Base-by-base conservation (phyloP, 352 stramenopile genomes). In the Thraustochytrium sp. region DNA sequence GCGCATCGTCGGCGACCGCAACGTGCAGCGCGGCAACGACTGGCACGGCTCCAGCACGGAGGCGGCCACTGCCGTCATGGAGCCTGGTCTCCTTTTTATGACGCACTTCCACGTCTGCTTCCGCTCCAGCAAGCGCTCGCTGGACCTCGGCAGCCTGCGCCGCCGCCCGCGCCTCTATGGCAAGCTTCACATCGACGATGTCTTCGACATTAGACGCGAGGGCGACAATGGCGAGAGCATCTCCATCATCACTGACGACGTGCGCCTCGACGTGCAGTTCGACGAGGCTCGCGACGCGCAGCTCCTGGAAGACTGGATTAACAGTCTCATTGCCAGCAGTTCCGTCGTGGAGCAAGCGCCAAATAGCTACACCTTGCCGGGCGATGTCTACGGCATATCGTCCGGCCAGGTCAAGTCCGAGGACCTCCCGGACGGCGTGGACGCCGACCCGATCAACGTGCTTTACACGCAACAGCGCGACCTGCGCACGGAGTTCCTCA, bases 31-130 rank as follows among this genome's bases (percentile, higher is more conserved):
- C n/a, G 53, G 18, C 16, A 31, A 64, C 4, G 3, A 18, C 31
- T 80, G 68, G 68, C n/a, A 61, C 11, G 68, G 68, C 18, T 13
- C 11, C 18, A 2, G 37, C 16, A 44, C 68, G 21, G 3, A 18
- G n/a, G n/a, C 23, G 3, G 0, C 46, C 5, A 44, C 26, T 26
- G 68, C 76, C 9, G 2, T 34, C 13, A 13, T 18, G 9, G 26
- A n/a, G 49, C 18, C 8, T 9, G 68, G 68, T 13, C 26, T 46
- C 23, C 26, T 80, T 0, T 80, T 75, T 26, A 11, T 80, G 2
- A 80, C 68, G 37, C 68, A 80, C 51, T 80, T 65, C 38, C 68
- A 80, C 51, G 53, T 80, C 9, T 80, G 68, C 68, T 80, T 80
- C 26, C 68, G 68, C 18, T 44, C 68, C 5, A 64, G n/a, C 13